Conservation (phyloP, 2,329 filamentous ascomycete species). For the Fusarium decemcellulare region DNA sequence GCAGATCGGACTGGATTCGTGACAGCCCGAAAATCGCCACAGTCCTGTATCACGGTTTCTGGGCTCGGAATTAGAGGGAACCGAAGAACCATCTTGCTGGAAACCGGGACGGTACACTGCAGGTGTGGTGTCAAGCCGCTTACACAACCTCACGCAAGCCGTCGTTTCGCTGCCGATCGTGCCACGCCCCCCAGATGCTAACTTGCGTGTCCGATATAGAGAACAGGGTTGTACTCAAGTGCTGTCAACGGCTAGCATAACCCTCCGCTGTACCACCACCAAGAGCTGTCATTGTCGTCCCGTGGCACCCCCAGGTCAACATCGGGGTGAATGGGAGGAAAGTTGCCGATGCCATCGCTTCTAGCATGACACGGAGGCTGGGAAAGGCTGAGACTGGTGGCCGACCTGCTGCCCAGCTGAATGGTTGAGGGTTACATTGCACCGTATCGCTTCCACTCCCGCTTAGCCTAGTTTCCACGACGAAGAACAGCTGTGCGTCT, state of each 20-base stretch:
- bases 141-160: constrained; percentile 41
- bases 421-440: constrained; percentile 31
- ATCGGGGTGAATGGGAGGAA: not conserved
- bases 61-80: constrained; percentile 29
- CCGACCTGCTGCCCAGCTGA: constrained; percentile 19
- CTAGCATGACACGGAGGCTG: constrained; percentile 10
- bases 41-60: constrained; percentile 9
- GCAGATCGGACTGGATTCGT: not conserved
- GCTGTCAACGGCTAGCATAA: constrained; percentile 26
- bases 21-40: constrained; percentile 18
- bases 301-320: constrained; percentile 7
- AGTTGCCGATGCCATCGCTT: constrained; percentile 16
- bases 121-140: constrained; percentile 38
- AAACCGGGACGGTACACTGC: constrained; percentile 29
- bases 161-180: constrained; percentile 38
- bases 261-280: constrained; percentile 26
- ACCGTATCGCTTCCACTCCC: constrained; percentile 19
- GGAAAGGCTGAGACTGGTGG: constrained; percentile 21
- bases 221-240: constrained; percentile 29
- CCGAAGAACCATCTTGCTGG: constrained; percentile 38
- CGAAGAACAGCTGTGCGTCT: constrained; percentile 16
- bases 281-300: constrained; percentile 26
- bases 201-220: constrained; percentile 34
- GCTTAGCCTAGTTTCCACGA: constrained; percentile 19
- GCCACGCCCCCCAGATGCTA: constrained; percentile 33